phyloP scores from a whole-genome alignment of 768 basidiomycete genomes.

The Boletus sp. region DNA sequence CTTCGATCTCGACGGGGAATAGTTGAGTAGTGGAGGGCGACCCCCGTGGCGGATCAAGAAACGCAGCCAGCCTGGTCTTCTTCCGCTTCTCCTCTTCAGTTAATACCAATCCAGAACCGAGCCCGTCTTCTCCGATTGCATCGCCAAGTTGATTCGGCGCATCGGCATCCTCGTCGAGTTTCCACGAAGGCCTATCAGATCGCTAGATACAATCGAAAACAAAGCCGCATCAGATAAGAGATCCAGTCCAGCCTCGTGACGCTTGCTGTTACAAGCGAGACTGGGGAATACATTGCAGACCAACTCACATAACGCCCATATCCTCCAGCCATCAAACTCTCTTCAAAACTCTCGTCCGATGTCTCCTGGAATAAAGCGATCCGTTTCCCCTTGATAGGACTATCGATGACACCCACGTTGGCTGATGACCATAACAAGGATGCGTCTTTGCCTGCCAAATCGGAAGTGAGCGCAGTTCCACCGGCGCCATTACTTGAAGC shows the following conservation, averaged over 20 bases:
- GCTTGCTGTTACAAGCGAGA: background rate
- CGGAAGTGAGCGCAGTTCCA: conserved; percentile 8
- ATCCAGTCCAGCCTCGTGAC: conserved; percentile 6
- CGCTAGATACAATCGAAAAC: conserved; percentile 18
- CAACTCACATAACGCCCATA: conserved; percentile 72
- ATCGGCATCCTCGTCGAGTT: conserved; percentile 15
- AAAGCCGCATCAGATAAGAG: conserved; percentile 9
- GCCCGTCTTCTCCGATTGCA: conserved; percentile 11
- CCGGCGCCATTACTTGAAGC: conserved; percentile 33
- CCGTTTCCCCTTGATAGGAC: conserved; percentile 69
- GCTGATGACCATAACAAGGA: conserved; percentile 23
- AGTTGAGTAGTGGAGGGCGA: conserved; percentile 41
- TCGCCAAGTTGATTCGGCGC: conserved; percentile 11
- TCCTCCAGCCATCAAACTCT: conserved; percentile 79
- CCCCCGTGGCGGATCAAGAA: conserved; percentile 43
- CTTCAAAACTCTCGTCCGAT: conserved; percentile 81
- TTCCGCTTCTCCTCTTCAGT: conserved; percentile 67
- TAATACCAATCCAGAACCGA: conserved; percentile 5
- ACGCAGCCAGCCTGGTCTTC: conserved; percentile 67
- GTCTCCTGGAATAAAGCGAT: conserved; percentile 79
- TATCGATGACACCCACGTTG: conserved; percentile 63
- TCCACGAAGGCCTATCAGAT: conserved; percentile 25
- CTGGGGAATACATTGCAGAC: background rate
- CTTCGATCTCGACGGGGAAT: conserved; percentile 63
- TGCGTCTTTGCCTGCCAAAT: conserved; percentile 8